Evolutionary conservation across 495 filamentous ascomycete species (phyloP), one percentile per base, ranked within the genome.

Genomic region (Achaetomiella virescens): DNA sequence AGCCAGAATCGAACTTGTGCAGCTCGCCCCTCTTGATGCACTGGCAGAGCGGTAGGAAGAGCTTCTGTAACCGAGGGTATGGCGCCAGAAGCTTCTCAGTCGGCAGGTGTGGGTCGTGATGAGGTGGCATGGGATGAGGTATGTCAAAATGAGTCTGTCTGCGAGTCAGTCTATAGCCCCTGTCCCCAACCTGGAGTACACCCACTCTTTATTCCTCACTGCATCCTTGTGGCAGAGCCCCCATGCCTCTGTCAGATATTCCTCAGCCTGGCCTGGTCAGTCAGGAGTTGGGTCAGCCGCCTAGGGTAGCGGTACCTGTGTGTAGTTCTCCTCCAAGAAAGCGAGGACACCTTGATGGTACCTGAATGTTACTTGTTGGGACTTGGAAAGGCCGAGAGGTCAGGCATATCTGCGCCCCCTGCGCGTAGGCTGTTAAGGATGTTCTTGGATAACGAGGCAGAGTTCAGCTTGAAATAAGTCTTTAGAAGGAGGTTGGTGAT

Each of bases 391-490:
- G 72, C 71, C 2, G 81, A 74, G 20, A 95, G 71, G 0, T 76
- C 66, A 1, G 95, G 93, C 67, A 96, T 84, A 61, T 98, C 95
- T 10, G 75, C 75, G 17, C 78, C 76, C n/a, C 83, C 81, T 6
- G 89, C 92, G 46, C 83, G 77, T 20, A 97, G 77, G 2, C 87
- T 88, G 44, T 83, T 87, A 22, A 97, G 74, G 48, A 97, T 81
- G 62, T 95, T 97, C 68, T 96, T 96, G 12, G 85, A 91, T 20
- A 98, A 78, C n/a, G 79, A 79, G 44, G 95, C 85, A 38, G 86
- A 85, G 70, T 93, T 95, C 48, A 98, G 76, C 75, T 89, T 95
- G 81, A 97, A 98, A 66, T 97, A 96, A 6, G 90, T 97, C 71
- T 97, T 97, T 81, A 98, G 97, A 9, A 96, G 74, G 1, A 97